Base-by-base conservation (phyloP, 306 rosid genomes). In the Bauhinia variegata region DNA sequence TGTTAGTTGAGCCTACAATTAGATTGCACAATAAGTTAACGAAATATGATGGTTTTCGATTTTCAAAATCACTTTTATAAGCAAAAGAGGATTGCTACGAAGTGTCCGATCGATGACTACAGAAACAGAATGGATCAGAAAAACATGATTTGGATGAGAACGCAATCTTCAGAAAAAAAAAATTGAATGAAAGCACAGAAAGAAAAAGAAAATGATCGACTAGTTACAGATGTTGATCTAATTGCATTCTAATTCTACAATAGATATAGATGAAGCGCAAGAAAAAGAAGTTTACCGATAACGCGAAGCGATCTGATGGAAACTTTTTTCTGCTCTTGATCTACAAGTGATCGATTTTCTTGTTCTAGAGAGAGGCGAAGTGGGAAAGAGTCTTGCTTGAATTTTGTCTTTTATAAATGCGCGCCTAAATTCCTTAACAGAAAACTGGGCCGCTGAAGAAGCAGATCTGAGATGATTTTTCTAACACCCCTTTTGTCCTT, bases 1-100 rank as follows among this genome's bases (percentile, higher is more conserved):
- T 68, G 58, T 72, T 17, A 39, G 30, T 60, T 62, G 43, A 71
- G 16, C 57, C 75, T 79, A 49, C 52, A 65, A 23, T 5, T 30
- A 53, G 46, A 9, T 47, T 3, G 58, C 31, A 44, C 33, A 62
- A 3, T 7, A 34, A 8, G 34, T 69, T 53, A 57, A 75, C 23
- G 10, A 34, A 34, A 34, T n/a, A 38, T 23, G 59, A 71, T 37
- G 33, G 14, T 28, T 54, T n/a, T 5, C 28, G 4, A 53, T 60
- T 57, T 7, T 44, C 23, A 10, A 11, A 7, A 7, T 7, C 7
- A 3, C 7, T 34, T 34, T 7, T 34, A 34, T 34, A 23, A 15
- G 19, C 16, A 43, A 42, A 23, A 63, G n/a, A 54, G 50, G 60
- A 54, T 11, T 34, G 23, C 47, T 43, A 55, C 56, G 10, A 14